Conservation (phyloP, 2,329 filamentous ascomycete species). For the Nothopassalora personata region DNA sequence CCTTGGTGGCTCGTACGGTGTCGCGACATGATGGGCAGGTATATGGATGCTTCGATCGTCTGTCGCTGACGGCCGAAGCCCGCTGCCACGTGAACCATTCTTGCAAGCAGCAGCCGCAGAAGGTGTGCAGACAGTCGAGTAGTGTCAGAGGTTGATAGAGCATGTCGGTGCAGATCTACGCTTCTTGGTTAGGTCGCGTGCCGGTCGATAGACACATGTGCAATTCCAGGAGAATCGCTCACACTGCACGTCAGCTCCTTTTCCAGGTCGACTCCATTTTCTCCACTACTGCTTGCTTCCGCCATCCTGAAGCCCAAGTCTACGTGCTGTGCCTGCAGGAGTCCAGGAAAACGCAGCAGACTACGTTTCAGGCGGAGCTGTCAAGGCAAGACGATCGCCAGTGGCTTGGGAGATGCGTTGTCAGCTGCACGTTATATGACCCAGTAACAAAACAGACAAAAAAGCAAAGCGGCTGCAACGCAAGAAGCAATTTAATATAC, state of each 20-base stretch:
- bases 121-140: slow-evolving; percentile 54
- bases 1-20: slow-evolving; percentile 75
- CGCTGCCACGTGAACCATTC: slow-evolving; percentile 91
- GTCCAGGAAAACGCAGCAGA: background rate
- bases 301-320: background rate
- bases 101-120: slow-evolving; percentile 90
- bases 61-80: slow-evolving; percentile 40
- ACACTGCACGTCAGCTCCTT: slow-evolving; percentile 94
- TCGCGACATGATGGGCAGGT: slow-evolving; percentile 93
- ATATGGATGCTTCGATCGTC: slow-evolving; percentile 52
- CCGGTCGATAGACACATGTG: background rate
- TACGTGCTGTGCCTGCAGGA: background rate
- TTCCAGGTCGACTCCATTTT: slow-evolving; percentile 60
- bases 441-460: background rate
- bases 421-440: slow-evolving; percentile 6
- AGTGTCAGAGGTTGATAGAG: slow-evolving; percentile 37
- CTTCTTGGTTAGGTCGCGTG: slow-evolving; percentile 13
- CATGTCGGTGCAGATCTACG: slow-evolving; percentile 86
- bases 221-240: slow-evolving; percentile 39
- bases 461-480: background rate
- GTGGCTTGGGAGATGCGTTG: slow-evolving; percentile 4
- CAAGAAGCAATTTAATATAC: background rate
- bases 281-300: slow-evolving; percentile 3
- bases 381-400: background rate
- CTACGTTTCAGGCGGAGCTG: background rate